Conservation (phyloP, 352 stramenopile genomes). For the Lagenidium giganteum region DNA sequence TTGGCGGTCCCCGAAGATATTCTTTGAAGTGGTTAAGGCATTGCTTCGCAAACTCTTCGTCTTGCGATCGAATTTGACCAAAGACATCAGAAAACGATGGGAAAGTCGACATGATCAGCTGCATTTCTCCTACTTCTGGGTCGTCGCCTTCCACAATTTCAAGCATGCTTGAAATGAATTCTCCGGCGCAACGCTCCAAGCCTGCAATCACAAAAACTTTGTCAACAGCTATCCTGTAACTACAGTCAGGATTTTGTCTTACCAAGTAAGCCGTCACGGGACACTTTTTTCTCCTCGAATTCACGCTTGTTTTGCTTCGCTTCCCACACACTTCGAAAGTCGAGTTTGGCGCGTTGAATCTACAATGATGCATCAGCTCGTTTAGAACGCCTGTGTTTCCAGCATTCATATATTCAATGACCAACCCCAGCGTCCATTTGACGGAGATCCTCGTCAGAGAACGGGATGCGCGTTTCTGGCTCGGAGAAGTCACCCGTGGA, state of each 20-base stretch:
- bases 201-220: slow-evolving; percentile 27
- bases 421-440: slow-evolving; percentile 69
- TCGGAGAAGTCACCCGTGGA: slow-evolving; percentile 86
- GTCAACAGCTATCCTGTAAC: no score
- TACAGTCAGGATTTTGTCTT: background rate
- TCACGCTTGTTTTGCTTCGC: slow-evolving; percentile 73
- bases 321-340: slow-evolving; percentile 59
- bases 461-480: slow-evolving; percentile 83
- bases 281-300: slow-evolving; percentile 80
- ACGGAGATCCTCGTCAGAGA: slow-evolving; percentile 75
- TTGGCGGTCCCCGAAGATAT: slow-evolving; percentile 81
- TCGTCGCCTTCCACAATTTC: slow-evolving; percentile 78
- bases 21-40: slow-evolving; percentile 83
- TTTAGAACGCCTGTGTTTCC: no score
- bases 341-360: slow-evolving; percentile 57
- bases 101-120: slow-evolving; percentile 81
- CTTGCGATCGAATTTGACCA: slow-evolving; percentile 70
- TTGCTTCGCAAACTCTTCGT: slow-evolving; percentile 79
- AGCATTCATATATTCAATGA: no score
- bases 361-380: slow-evolving; percentile 23
- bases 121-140: slow-evolving; percentile 71
- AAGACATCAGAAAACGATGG: slow-evolving; percentile 87
- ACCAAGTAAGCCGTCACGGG: slow-evolving; percentile 80
- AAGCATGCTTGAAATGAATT: slow-evolving; percentile 85
- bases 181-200: slow-evolving; percentile 79